phyloP scores from a whole-genome alignment of 1,139 yeast species.

The Magnusiomyces paraingens region DNA sequence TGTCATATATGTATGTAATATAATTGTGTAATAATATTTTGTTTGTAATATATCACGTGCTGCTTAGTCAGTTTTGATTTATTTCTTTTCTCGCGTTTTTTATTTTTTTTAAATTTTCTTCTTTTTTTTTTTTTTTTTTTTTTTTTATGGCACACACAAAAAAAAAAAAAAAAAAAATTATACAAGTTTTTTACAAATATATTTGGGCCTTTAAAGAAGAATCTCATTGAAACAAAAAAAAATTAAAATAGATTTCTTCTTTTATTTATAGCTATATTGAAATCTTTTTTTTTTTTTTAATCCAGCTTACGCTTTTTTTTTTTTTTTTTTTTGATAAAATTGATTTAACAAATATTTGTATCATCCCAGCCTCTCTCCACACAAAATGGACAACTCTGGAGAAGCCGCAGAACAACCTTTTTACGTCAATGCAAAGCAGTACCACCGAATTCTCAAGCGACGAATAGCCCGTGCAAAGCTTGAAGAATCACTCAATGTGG shows the following conservation, averaged over 20 bases:
- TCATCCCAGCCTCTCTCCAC: background rate
- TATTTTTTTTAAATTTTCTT: too few species aligned
- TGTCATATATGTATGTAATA: too few species aligned
- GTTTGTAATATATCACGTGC: background rate
- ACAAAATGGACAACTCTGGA: constrained; percentile 17
- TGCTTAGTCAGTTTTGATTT: background rate
- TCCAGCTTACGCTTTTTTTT: background rate
- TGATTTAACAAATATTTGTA: too few species aligned
- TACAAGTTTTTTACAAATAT: background rate
- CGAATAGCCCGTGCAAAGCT: constrained; percentile 89
- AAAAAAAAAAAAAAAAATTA: background rate
- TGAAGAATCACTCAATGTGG: constrained; percentile 81
- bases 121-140: background rate
- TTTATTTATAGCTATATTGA: background rate
- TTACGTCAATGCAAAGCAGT: constrained; percentile 96
- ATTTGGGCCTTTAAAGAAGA: background rate
- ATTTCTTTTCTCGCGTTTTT: background rate
- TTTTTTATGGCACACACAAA: background rate
- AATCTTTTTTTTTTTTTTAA: background rate
- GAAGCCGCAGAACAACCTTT: constrained; percentile 74
- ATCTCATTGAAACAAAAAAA: background rate
- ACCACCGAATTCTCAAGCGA: constrained; percentile 87
- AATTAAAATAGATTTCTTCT: background rate
- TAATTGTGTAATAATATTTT: too few species aligned
- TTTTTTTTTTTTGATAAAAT: background rate